Conservation (phyloP, 305 asterid genomes). For the Fraxinus platypoda region DNA sequence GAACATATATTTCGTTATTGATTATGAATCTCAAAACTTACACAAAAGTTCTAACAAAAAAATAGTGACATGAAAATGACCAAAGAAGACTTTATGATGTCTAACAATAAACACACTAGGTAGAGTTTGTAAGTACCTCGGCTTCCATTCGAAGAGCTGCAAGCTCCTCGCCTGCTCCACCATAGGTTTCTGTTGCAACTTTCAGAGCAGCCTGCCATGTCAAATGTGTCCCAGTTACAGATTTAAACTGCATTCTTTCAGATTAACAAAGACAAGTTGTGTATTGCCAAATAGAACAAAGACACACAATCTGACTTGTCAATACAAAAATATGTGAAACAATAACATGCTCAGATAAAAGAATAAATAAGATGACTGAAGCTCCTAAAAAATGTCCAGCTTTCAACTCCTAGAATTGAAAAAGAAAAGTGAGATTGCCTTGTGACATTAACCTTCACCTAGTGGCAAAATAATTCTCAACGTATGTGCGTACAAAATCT, state of each 20-base stretch:
- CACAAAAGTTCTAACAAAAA: not conserved
- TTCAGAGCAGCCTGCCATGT: constrained; percentile 72
- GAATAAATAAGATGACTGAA: not conserved
- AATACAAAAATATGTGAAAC: not conserved
- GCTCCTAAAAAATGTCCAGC: not conserved
- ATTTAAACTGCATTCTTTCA: constrained; percentile 2
- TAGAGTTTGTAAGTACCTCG: constrained; percentile 53
- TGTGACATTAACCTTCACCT: not conserved
- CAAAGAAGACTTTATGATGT: not conserved
- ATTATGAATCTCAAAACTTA: not conserved
- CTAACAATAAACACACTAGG: constrained; percentile 3
- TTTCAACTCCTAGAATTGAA: not conserved
- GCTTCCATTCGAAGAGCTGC: constrained; percentile 70
- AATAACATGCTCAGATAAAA: not conserved
- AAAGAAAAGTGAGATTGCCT: not conserved
- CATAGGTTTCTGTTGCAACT: constrained; percentile 67
- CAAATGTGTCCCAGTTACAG: constrained; percentile 8
- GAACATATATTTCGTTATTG: not conserved
- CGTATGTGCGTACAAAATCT: not conserved
- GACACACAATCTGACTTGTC: not conserved
- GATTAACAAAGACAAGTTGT: not conserved
- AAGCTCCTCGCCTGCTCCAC: constrained; percentile 69
- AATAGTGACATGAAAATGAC: not conserved
- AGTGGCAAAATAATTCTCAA: not conserved
- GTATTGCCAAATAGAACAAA: not conserved